phyloP scores from a whole-genome alignment of 176 grass and related monocot species.

The Avena sativa region DNA sequence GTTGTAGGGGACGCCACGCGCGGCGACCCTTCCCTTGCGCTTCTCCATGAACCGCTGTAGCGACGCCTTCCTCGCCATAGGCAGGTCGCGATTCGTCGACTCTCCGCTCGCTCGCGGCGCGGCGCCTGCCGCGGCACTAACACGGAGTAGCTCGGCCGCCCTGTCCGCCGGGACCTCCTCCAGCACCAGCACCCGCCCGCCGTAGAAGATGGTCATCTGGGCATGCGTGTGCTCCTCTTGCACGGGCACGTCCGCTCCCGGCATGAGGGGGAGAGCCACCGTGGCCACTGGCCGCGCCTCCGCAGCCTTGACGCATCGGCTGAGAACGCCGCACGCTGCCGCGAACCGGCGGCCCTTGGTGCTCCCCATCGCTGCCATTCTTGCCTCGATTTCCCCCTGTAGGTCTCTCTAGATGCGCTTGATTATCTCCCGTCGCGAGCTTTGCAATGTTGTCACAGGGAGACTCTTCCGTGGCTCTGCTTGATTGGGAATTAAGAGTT shows the following conservation, averaged over 20 bases:
- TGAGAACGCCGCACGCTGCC: constrained; percentile 53
- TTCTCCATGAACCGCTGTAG: constrained; percentile 77
- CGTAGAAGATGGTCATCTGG: constrained; percentile 72
- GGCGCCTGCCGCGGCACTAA: background rate
- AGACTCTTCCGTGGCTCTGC: too few relatives aligned
- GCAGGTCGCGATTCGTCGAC: constrained; percentile 40
- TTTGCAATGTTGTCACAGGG: too few relatives aligned
- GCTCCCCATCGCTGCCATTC: background rate
- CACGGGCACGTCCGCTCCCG: constrained; percentile 15
- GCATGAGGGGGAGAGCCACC: constrained; percentile 24
- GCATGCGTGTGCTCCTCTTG: background rate
- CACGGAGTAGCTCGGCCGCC: constrained; percentile 45
- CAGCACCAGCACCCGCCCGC: constrained; percentile 34
- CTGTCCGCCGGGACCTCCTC: background rate
- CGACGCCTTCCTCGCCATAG: constrained; percentile 65
- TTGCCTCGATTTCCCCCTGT: background rate
- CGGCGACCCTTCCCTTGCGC: constrained; percentile 51
- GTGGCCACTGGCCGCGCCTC: background rate
- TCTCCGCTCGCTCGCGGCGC: background rate
- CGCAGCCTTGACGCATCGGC: constrained; percentile 51
- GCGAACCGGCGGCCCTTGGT: constrained; percentile 36
- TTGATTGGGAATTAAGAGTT: background rate
- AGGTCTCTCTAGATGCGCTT: too few relatives aligned
- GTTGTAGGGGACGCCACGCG: constrained; percentile 28
- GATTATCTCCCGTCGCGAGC: too few relatives aligned